Percentiles rank a stretch among this genome's conserved stretches.
Evolutionary conservation across 2,329 filamentous ascomycete genomes (phyloP).

Genomic region (Cyphellophora europaea): DNA sequence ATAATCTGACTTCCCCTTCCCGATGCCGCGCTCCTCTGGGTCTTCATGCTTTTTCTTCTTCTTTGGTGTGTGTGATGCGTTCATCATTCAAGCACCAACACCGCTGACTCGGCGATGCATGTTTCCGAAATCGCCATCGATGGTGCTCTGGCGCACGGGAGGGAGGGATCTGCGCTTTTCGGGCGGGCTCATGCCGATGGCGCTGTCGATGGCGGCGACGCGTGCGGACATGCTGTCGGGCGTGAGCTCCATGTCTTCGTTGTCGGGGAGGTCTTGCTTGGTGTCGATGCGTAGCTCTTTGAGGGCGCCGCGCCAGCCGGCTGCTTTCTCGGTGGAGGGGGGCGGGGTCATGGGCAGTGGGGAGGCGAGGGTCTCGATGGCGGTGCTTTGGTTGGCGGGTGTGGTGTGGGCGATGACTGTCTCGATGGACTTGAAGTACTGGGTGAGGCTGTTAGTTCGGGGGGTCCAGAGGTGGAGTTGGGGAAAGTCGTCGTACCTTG

Average conservation of each 20-base stretch:
- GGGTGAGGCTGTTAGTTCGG: conserved; percentile 3
- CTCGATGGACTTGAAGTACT: conserved; percentile 66
- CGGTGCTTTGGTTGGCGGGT: conserved; percentile 19
- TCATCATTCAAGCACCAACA: too few relatives aligned
- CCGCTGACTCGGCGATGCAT: background rate
- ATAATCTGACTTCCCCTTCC: too few relatives aligned
- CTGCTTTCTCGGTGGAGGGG: conserved; percentile 2
- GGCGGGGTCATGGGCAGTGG: background rate
- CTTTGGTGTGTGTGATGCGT: too few relatives aligned
- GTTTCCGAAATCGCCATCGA: conserved; percentile 1
- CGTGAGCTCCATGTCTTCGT: conserved; percentile 34
- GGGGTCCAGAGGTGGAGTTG: background rate
- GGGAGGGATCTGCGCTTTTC: too few relatives aligned
- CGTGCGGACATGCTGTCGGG: conserved; percentile 41
- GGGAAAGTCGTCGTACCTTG: conserved; percentile 24
- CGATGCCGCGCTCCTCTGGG: too few relatives aligned
- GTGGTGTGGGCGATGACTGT: conserved; percentile 42
- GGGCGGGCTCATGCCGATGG: conserved; percentile 26
- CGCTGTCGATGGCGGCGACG: conserved; percentile 30
- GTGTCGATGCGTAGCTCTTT: conserved; percentile 38
- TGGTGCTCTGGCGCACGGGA: background rate
- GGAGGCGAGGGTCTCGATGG: conserved; percentile 1
- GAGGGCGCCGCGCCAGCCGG: conserved; percentile 17
- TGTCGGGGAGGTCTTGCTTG: conserved; percentile 24
- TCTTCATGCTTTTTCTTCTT: too few relatives aligned